Percentiles rank a stretch among this genome's conserved stretches.
Evolutionary conservation across 2,329 filamentous ascomycete species (phyloP).

Genomic region (Botryotinia convoluta): DNA sequence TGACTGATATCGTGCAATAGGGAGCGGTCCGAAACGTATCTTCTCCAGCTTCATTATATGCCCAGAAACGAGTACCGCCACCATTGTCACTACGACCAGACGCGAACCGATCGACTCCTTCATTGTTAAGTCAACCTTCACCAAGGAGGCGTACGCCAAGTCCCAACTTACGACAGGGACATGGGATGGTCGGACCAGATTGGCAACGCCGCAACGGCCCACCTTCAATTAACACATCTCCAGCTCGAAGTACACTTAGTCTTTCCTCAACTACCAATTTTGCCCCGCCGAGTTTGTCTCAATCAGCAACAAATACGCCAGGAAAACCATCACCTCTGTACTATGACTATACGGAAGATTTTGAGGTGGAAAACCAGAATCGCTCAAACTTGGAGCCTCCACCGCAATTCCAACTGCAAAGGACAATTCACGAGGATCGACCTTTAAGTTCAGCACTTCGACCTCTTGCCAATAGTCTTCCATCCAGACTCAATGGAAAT

Average conservation of each 20-base stretch:
- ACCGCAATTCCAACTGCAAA: constrained; percentile 34
- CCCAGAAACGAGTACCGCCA: constrained; percentile 33
- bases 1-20: constrained; percentile 23
- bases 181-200: constrained; percentile 25
- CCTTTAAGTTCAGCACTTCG: constrained; percentile 27
- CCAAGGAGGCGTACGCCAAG: constrained; percentile 33
- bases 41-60: constrained; percentile 36
- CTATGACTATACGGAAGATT: constrained; percentile 40
- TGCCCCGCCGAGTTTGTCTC: constrained; percentile 22
- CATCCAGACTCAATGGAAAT: constrained; percentile 13
- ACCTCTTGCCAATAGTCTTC: constrained; percentile 16
- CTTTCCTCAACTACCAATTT: constrained; percentile 36
- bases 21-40: constrained; percentile 30
- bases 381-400: constrained; percentile 27
- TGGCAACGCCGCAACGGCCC: constrained; percentile 29
- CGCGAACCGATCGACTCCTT: constrained; percentile 35
- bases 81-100: constrained; percentile 32
- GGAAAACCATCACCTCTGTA: constrained; percentile 36
- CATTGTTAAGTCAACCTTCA: constrained; percentile 32
- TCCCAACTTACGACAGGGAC: constrained; percentile 27
- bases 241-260: constrained; percentile 36
- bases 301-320: constrained; percentile 34
- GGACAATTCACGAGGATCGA: constrained; percentile 35
- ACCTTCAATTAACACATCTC: constrained; percentile 34
- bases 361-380: constrained; percentile 32